These are phyloP conservation scores for Ampelomyces quisqualis DNA, from an alignment of 2,329 filamentous ascomycete genomes.

Conservation along the genomic window DNA sequence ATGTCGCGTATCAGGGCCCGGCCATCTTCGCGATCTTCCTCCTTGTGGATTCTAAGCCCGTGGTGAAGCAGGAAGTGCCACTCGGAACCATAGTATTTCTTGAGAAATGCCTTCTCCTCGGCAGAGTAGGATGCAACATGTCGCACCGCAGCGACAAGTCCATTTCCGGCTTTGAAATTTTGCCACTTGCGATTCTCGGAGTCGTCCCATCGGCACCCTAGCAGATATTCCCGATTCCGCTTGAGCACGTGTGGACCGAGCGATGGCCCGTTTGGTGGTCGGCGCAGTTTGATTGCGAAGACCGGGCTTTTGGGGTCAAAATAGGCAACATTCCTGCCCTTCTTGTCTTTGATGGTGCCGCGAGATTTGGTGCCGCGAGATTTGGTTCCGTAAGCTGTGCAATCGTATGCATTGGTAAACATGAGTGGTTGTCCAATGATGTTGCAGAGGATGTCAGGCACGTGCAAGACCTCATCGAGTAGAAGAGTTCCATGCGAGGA, in stretches of 20 bases:
- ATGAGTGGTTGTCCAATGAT: conserved; percentile 9
- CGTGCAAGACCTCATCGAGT: conserved; percentile 20
- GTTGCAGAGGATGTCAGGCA: conserved; percentile 6
- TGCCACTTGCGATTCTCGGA: neutral
- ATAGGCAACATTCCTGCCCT: conserved; percentile 10
- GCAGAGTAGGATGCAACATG: conserved; percentile 9
- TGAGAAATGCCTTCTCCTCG: conserved; percentile 42
- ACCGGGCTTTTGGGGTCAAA: conserved; percentile 10
- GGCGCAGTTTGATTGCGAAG: conserved; percentile 7
- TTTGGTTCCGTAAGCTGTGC: neutral
- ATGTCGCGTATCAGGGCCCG: conserved; percentile 30
- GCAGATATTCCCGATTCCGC: neutral
- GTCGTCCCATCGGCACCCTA: neutral
- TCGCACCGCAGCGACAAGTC: neutral
- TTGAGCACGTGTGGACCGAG: neutral
- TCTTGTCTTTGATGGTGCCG: neutral
- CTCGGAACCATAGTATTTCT: conserved; percentile 35
- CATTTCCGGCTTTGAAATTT: neutral
- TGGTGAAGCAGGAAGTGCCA: conserved; percentile 38
- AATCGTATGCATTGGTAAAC: neutral
- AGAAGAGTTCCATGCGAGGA: conserved; percentile 4
- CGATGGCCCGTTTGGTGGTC: conserved; percentile 4
- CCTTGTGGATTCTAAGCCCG: conserved; percentile 40
- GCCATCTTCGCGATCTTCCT: conserved; percentile 44
- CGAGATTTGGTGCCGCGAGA: neutral